A percentile compares a stretch with the other conserved stretches of the same genome.
phyloP scores from a whole-genome alignment of 768 basidiomycete species.

The Melanogaster broomeanus region DNA sequence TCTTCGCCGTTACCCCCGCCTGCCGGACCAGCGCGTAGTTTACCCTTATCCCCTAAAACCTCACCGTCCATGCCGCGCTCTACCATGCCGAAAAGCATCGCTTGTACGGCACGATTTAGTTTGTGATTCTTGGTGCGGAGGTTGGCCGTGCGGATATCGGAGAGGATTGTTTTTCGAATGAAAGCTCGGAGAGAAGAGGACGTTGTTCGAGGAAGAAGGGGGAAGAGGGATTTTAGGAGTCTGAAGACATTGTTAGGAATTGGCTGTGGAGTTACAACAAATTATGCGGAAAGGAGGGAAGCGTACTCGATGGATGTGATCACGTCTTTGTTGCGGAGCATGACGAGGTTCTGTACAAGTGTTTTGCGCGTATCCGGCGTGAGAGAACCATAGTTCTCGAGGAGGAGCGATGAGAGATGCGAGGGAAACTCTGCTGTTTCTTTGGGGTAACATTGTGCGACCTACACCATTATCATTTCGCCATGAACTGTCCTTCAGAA shows the following conservation, averaged over 20 bases:
- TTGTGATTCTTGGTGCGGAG: conserved; percentile 89
- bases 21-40: conserved; percentile 46
- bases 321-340: conserved; percentile 91
- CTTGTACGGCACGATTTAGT: conserved; percentile 93
- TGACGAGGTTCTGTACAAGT: conserved; percentile 88
- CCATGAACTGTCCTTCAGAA: not conserved
- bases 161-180: conserved; percentile 91
- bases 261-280: not conserved
- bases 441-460: conserved; percentile 91
- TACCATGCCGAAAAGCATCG: conserved; percentile 95
- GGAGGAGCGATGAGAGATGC: conserved; percentile 75
- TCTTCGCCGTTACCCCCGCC: conserved; percentile 64
- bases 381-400: conserved; percentile 75
- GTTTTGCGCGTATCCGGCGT: conserved; percentile 81
- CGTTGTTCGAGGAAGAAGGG: conserved; percentile 90
- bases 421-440: conserved; percentile 86
- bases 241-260: conserved; percentile 41
- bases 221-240: conserved; percentile 88
- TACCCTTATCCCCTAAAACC: conserved; percentile 83
- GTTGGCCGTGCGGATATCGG: conserved; percentile 92
- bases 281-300: not conserved
- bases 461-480: conserved; percentile 39
- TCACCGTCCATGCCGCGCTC: conserved; percentile 88
- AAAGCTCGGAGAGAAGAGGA: conserved; percentile 80
- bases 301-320: conserved; percentile 90